Evolutionary conservation across 345 rosid species (phyloP).

Genomic region (Cardamine resedifolia): DNA sequence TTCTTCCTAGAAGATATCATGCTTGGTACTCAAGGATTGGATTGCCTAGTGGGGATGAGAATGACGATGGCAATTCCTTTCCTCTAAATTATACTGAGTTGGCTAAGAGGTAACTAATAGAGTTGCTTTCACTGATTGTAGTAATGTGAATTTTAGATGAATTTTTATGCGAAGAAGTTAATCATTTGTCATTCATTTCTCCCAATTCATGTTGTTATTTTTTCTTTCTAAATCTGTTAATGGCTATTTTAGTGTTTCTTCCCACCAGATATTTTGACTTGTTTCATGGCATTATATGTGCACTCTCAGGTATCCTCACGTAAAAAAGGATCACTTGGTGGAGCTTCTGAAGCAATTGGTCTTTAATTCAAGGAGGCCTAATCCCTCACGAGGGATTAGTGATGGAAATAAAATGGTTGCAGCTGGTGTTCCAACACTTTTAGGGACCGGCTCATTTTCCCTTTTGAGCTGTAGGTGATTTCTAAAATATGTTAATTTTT

Average conservation of each 20-base stretch:
- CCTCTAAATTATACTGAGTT: conserved; percentile 68
- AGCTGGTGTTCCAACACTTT: conserved; percentile 86
- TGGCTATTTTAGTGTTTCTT: background rate
- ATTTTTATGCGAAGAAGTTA: background rate
- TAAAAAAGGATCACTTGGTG: conserved; percentile 85
- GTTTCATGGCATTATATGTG: conserved; percentile 33
- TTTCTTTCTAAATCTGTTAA: background rate
- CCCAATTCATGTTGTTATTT: background rate
- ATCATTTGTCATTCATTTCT: conserved; percentile 19
- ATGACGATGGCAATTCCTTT: conserved; percentile 78
- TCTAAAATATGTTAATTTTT: conserved; percentile 12
- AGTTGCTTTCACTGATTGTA: conserved; percentile 19
- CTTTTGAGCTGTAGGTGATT: conserved; percentile 77
- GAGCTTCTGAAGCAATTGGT: conserved; percentile 93
- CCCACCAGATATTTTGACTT: conserved; percentile 9
- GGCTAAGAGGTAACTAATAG: conserved; percentile 61
- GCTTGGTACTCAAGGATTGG: conserved; percentile 94
- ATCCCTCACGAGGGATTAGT: conserved; percentile 50
- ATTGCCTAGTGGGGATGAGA: conserved; percentile 55
- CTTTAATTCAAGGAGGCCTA: conserved; percentile 45
- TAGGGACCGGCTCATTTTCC: conserved; percentile 87
- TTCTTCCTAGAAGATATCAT: conserved; percentile 93
- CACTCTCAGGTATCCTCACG: conserved; percentile 74
- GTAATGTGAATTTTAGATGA: background rate
- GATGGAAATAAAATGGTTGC: conserved; percentile 62